These are phyloP conservation scores for Melanomma pulvis-pyrius DNA, from an alignment of 495 filamentous ascomycete species.

Conservation along the genomic window DNA sequence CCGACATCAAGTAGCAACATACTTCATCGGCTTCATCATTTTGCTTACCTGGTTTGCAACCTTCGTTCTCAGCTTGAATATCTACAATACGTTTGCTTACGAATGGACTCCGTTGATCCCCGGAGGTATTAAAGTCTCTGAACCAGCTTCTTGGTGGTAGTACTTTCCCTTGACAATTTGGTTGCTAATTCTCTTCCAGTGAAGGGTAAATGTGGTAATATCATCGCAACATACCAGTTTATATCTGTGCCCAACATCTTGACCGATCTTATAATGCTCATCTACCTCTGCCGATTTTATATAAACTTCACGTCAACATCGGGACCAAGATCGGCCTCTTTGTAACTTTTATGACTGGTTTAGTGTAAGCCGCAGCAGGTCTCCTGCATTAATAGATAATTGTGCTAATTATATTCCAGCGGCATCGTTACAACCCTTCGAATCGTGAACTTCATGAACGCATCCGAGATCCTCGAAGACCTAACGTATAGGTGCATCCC, in stretches of 20 bases:
- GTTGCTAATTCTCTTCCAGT: too few relatives aligned
- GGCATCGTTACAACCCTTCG: constrained; percentile 14
- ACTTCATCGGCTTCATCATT: constrained; percentile 6
- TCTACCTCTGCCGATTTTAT: constrained; percentile 16
- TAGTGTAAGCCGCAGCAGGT: constrained; percentile 4
- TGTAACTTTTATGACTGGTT: constrained; percentile 20
- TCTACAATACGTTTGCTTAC: constrained; percentile 9
- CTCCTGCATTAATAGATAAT: constrained; percentile 5
- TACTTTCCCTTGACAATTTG: too few relatives aligned
- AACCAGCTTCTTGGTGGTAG: too few relatives aligned
- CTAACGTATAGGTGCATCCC: constrained; percentile 8
- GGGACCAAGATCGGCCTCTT: constrained; percentile 14
- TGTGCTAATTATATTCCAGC: constrained; percentile 1
- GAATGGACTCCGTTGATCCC: constrained; percentile 19
- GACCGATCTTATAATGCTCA: constrained; percentile 18
- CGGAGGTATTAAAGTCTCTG: too few relatives aligned
- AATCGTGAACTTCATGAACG: background rate
- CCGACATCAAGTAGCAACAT: background rate
- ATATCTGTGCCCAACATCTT: constrained; percentile 25
- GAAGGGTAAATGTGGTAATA: constrained; percentile 15
- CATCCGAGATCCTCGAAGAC: background rate
- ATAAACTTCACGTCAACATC: constrained; percentile 8
- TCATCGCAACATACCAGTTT: background rate
- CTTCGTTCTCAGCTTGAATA: constrained; percentile 14
- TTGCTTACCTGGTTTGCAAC: constrained; percentile 15